Evolutionary conservation across 2,329 filamentous ascomycete genomes (phyloP).

Genomic region (Didymella lethalis): DNA sequence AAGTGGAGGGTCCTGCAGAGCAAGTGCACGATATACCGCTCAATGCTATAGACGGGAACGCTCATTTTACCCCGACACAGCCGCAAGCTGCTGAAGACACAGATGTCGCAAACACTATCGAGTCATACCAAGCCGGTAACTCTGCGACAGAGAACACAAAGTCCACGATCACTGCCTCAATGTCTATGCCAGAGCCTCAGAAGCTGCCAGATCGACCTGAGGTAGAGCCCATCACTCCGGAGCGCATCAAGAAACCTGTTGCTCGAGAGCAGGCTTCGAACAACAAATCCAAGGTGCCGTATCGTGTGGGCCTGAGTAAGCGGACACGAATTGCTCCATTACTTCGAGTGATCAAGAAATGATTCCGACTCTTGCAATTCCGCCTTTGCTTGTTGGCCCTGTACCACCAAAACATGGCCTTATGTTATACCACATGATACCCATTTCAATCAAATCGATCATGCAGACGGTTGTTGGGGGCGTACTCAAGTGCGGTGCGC

Average conservation of each 20-base stretch:
- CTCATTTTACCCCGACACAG: background rate
- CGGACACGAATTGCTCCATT: conserved; percentile 58
- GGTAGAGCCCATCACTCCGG: conserved; percentile 24
- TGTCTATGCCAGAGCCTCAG: conserved; percentile 4
- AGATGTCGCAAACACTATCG: background rate
- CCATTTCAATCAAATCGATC: conserved; percentile 7
- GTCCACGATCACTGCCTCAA: background rate
- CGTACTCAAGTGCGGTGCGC: conserved; percentile 1
- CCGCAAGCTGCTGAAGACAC: background rate
- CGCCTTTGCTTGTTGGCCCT: background rate
- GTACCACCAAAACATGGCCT: background rate
- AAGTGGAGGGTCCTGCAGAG: background rate
- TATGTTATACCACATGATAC: conserved; percentile 9
- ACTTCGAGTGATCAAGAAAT: conserved; percentile 58
- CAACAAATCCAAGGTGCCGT: conserved; percentile 52
- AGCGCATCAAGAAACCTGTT: conserved; percentile 17
- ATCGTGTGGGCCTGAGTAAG: conserved; percentile 60
- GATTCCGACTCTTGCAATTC: background rate
- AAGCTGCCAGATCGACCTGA: conserved; percentile 24
- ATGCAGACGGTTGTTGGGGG: background rate
- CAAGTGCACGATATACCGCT: background rate
- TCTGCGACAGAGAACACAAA: background rate
- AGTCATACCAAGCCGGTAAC: background rate
- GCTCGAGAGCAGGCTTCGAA: conserved; percentile 31
- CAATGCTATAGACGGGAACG: background rate